A percentile compares a stretch with the other conserved stretches of the same genome.
Evolutionary conservation across 495 filamentous ascomycete species (phyloP).

Genomic region (Pyrenula aspistea): DNA sequence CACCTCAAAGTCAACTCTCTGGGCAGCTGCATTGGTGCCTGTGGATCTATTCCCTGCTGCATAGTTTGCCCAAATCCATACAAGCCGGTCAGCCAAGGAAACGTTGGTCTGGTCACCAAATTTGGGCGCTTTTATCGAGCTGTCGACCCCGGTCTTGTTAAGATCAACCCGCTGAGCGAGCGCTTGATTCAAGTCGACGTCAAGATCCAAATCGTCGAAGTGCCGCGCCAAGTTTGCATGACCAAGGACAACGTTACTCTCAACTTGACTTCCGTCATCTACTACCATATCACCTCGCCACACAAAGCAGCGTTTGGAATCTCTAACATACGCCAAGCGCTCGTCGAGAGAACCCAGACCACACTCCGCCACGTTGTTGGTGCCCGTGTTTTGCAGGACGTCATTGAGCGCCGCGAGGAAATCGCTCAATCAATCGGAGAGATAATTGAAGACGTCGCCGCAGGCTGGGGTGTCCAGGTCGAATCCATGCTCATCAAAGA

Average conservation of each 20-base stretch:
- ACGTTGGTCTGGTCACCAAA: slow-evolving; percentile 88
- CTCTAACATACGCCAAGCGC: slow-evolving; percentile 82
- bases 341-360: slow-evolving; percentile 95
- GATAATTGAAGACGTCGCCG: slow-evolving; percentile 93
- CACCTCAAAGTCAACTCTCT: slow-evolving; percentile 51
- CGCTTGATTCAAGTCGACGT: slow-evolving; percentile 85
- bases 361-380: slow-evolving; percentile 96
- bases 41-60: slow-evolving; percentile 88
- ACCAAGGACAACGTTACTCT: slow-evolving; percentile 98
- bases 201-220: slow-evolving; percentile 98
- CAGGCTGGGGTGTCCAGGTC: slow-evolving; percentile 89
- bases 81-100: slow-evolving; percentile 85
- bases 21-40: slow-evolving; percentile 63
- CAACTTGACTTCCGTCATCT: slow-evolving; percentile 91
- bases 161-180: slow-evolving; percentile 95
- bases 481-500: slow-evolving; percentile 99
- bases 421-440: slow-evolving; percentile 88
- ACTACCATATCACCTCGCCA: slow-evolving; percentile 92
- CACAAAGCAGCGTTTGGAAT: slow-evolving; percentile 98
- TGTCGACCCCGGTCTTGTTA: slow-evolving; percentile 93
- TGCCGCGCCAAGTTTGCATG: slow-evolving; percentile 96
- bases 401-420: slow-evolving; percentile 97
- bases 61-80: slow-evolving; percentile 91
- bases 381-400: slow-evolving; percentile 91
- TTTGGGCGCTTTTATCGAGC: slow-evolving; percentile 95